Base-by-base conservation (phyloP, 164 flowering plant genomes). In the Tetracentron sinense region DNA sequence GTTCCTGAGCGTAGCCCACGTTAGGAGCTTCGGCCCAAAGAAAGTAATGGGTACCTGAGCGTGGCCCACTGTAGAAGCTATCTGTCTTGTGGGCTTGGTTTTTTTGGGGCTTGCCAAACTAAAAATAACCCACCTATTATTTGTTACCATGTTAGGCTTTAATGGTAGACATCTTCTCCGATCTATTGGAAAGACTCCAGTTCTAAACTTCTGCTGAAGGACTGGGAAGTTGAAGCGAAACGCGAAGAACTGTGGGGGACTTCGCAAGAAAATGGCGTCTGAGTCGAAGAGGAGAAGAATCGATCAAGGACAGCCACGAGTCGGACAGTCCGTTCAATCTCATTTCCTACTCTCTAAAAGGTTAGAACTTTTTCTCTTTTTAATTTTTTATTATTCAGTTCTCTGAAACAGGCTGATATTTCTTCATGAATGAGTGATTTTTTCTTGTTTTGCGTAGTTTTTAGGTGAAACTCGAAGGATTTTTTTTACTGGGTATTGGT, bases 281-380 rank as follows among this genome's bases (percentile, higher is more conserved):
- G 53, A 63, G 35, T 44, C 55, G 10, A 74, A 66, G 74, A 66
- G 42, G 55, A 62, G 74, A 38, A 66, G 62, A 58, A 54, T 66
- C 54, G 54, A 57, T 33, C 61, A 50, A 22, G 26, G 11, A 21
- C 26, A 1, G 53, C 21, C 3, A 47, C 15, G 21, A 47, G 22
- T n/a, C 4, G 22, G 22, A 19, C 20, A 47, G 19, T 47, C 50
- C 7, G 19, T 2, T 17, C 50, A 47, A 20, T 12, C 50, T 17
- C 50, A 17, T 17, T n/a, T 17, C 48, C 48, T 44, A 44, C 4
- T 15, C 19, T 44, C 48, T 44, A 15, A 44, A 3, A 44, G 5
- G 15, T 17, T 17, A 3, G 21, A 12, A 3, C 19, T 7, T 19
- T 3, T 47, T 47, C 19, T 47, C 2, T 17, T 3, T 0, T 19